Evolutionary conservation across 2,329 filamentous ascomycete genomes (phyloP), one percentile per base, ranked within the genome.

Genomic region (Talaromyces sp.): DNA sequence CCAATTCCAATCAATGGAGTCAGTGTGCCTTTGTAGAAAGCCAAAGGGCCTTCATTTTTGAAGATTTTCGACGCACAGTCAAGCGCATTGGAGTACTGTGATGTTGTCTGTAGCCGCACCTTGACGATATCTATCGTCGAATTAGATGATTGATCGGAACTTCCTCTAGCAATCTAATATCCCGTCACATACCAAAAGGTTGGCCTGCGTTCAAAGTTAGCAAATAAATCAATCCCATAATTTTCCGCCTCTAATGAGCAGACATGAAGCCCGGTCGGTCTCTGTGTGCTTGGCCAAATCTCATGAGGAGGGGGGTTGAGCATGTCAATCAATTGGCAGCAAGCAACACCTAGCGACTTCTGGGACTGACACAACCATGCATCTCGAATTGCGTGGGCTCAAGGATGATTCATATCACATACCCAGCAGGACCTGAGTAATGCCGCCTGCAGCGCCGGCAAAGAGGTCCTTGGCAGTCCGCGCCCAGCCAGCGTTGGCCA

Each of bases 11-110:
- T 86, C 61, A 99, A 83, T 0, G 95, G 95, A 5, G 95, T 98
- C 61, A 99, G 83, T 0, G 95, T 98, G 71, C 95, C 95, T 79
- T 99, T 99, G 86, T 99, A 99, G 82, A 99, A 99, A 61, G 95
- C 95, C 12, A 90, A 79, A 2, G 92, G 83, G 1, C 95, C 95
- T 77, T 99, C 95, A 71, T 91, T 89, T 70, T 86, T 87, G 78
- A 91, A 91, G 79, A 99, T 98, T 65, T 89, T 86, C 57, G 84
- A 84, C 7, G 93, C 95, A 67, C 91, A 91, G 70, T 91, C 84
- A 54, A 96, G 78, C 59, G 95, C 95, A 66, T 86, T 89, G 59
- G 85, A 83, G 82, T 97, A 96, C 68, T 91, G 85, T 27, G 84
- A 87, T 59, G 89, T 90, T 16, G 95, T 99, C 78, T 99, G 95